Conservation (phyloP, 768 basidiomycete genomes). For the Termitomyces sp. region DNA sequence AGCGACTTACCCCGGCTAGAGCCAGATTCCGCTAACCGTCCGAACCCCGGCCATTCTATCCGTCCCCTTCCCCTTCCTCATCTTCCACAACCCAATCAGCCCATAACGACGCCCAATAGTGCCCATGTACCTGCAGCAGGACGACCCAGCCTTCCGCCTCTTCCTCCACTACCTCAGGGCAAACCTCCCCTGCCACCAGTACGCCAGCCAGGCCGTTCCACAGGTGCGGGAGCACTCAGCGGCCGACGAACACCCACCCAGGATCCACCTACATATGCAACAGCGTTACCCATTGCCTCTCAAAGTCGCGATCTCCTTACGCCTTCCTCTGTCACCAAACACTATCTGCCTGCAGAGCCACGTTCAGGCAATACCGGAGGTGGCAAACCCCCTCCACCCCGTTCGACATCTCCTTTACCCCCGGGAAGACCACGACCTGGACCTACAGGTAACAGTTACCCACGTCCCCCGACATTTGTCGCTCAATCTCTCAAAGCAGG, state of each 20-base stretch:
- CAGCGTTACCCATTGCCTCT: constrained; percentile 38
- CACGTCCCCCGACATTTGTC: constrained; percentile 52
- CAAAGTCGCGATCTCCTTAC: constrained; percentile 35
- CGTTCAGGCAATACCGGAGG: constrained; percentile 45
- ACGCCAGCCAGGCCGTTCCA: constrained; percentile 31
- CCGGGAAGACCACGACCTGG: constrained; percentile 24
- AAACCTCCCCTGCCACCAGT: constrained; percentile 54
- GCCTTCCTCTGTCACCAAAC: constrained; percentile 34
- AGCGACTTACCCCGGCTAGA: constrained; percentile 71
- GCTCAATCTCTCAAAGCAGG: constrained; percentile 30
- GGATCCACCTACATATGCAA: constrained; percentile 41
- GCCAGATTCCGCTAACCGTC: constrained; percentile 48
- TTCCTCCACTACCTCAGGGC: constrained; percentile 63
- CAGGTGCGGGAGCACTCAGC: constrained; percentile 25
- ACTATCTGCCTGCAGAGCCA: constrained; percentile 59
- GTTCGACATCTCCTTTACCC: constrained; percentile 42
- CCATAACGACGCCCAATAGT: constrained; percentile 26
- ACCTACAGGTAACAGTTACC: constrained; percentile 17
- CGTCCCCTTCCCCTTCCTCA: constrained; percentile 49
- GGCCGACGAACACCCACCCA: constrained; percentile 56
- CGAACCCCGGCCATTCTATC: constrained; percentile 26
- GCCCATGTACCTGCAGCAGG: constrained; percentile 25
- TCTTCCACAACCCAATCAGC: constrained; percentile 23
- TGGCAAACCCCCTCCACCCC: constrained; percentile 31
- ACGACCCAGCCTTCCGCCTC: constrained; percentile 54